Conservation (phyloP, 2,329 filamentous ascomycete species). For the Xenoacremonium recifei region DNA sequence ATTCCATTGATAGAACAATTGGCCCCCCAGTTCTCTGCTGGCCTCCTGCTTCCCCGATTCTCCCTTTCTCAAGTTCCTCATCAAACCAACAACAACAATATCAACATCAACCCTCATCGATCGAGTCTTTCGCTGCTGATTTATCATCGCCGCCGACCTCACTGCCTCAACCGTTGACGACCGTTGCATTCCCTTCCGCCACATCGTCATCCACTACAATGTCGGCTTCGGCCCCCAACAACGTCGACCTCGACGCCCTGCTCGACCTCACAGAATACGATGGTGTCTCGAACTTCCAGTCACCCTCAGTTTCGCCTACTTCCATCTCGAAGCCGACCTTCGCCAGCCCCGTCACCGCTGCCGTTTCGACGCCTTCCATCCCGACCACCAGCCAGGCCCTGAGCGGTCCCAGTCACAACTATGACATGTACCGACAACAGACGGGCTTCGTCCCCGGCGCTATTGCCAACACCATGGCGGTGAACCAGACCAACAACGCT, state of each 20-base stretch:
- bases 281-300: conserved; percentile 54
- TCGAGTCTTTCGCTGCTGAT: background rate
- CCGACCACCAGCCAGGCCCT: conserved; percentile 57
- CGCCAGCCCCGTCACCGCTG: conserved; percentile 49
- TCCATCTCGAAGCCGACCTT: conserved; percentile 54
- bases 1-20: conserved; percentile 34
- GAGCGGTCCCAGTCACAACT: conserved; percentile 87
- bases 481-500: conserved; percentile 63
- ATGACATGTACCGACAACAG: conserved; percentile 93
- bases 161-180: background rate
- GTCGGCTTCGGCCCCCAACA: conserved; percentile 42
- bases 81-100: conserved; percentile 6
- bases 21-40: conserved; percentile 29
- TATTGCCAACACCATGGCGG: conserved; percentile 73
- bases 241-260: conserved; percentile 55
- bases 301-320: conserved; percentile 58
- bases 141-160: background rate
- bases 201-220: conserved; percentile 23
- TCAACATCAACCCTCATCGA: conserved; percentile 22
- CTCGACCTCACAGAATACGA: conserved; percentile 65
- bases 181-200: background rate
- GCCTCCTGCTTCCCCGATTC: conserved; percentile 17
- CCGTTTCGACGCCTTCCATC: conserved; percentile 55
- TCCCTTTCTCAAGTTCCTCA: conserved; percentile 18
- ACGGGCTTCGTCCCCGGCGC: conserved; percentile 88